Base-by-base conservation (phyloP, 768 basidiomycete genomes). In the Auricularia sp. region DNA sequence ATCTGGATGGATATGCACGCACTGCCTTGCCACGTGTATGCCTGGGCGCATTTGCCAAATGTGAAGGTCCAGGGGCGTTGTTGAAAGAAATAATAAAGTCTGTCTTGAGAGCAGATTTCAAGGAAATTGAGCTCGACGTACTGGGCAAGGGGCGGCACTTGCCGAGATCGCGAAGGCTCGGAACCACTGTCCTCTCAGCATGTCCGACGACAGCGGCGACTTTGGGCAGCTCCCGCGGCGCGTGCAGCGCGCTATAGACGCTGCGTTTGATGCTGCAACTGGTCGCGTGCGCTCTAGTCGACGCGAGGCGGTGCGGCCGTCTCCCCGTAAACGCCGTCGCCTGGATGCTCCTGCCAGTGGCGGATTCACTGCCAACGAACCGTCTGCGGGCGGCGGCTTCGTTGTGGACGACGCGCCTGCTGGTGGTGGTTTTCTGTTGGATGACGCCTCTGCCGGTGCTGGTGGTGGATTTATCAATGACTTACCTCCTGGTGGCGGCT, bases 391-490 rank as follows among this genome's bases (percentile, higher is more conserved):
- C n/a, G 54, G 54, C 18, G 54, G 54, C 8, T 54, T 54, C 18
- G n/a, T 54, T 1, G 54, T 7, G 6, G 54, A 29, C 29, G 54
- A 54, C 6, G 7, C 56, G 13, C 29, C 56, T 7, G 18, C 6
- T 35, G 16, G 16, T 2, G 56, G 56, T 1, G 56, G 56, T 1
- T 59, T 59, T 24, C 14, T 59, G 14, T 29, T 34, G 18, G 29
- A 54, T 18, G 56, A 59, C 24, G 29, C 56, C 1, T 7, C 56
- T 62, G 54, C 21, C 37, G 37, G 61, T 33, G 62, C 62, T 7
- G 71, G 70, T 36, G 76, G 76, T 11, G 78, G 77, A 1, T 78
- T 78, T 68, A 39, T 70, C 13, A 73, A 73, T 29, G 65, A 71
- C 62, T 8, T 66, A 18, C 0, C 63, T 29, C 1, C 56, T 59